Base-by-base conservation (phyloP, 1,284 basidiomycete species). In the Sporisorium iseilematis-ciliati region DNA sequence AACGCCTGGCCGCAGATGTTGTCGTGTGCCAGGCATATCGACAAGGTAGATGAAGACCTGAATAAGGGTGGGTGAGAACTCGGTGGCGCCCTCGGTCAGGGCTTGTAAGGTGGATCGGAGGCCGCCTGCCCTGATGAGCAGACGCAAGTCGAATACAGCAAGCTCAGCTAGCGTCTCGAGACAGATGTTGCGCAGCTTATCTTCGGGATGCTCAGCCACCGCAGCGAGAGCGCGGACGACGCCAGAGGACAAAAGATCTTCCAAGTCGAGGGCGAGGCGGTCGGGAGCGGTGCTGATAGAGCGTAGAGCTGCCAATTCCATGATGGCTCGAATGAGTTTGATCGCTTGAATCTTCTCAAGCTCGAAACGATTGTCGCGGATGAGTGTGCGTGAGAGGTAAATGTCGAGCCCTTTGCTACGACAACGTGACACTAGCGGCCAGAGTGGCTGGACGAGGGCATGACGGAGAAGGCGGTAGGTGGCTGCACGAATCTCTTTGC, bases 271-370 rank as follows among this genome's bases (percentile, higher is more conserved):
- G 10, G 66, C 54, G 18, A 56, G 92, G 85, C 26, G 90, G 35
- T 78, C 74, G 18, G 69, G 71, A 26, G 68, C 63, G 10, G 35
- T 57, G 58, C 41, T 58, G 67, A 61, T 58, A 40, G 66, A 62
- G 55, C 58, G 74, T 33, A 69, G 56, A 1, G 68, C 72, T 10
- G 53, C 56, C 10, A 79, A 64, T 78, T 92, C 90, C 21, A 95
- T 89, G 43, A 95, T 90, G 2, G 91, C 87, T n/a, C 96, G 91
- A 51, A 98, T 90, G 21, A 98, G 90, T 72, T 94, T 93, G 78
- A 99, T 90, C n/a, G 90, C 94, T 84, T 98, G 95, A 83, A 97
- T 93, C 82, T 95, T 93, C 87, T 99, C 96, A 2, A 91, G 88
- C 1, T 91, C 89, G 76, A 91, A 88, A 80, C 94, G 92, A 81